phyloP scores from a whole-genome alignment of 2,329 filamentous ascomycete genomes.

The Fusarium chaquense region DNA sequence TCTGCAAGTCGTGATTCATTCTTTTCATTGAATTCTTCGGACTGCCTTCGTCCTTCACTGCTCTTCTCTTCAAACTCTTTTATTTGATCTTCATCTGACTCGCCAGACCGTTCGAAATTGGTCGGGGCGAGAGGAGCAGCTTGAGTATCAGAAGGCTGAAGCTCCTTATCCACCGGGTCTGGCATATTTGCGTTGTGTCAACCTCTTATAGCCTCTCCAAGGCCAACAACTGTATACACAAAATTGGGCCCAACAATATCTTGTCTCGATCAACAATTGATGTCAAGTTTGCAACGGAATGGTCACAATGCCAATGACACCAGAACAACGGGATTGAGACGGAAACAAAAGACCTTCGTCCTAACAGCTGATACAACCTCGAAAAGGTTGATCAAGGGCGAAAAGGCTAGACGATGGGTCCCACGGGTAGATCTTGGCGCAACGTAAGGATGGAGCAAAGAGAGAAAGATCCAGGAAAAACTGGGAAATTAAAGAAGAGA shows the following conservation, averaged over 20 bases:
- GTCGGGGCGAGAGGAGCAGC: slow-evolving; percentile 49
- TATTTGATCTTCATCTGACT: slow-evolving; percentile 37
- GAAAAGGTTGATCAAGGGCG: slow-evolving; percentile 14
- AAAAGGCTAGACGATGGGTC: slow-evolving; percentile 11
- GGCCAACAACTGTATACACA: neutral
- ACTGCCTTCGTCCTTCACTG: slow-evolving; percentile 19
- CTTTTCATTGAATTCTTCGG: slow-evolving; percentile 9
- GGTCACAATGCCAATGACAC: slow-evolving; percentile 7
- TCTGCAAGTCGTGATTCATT: slow-evolving; percentile 27
- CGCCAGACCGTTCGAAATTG: slow-evolving; percentile 32
- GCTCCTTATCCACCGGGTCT: slow-evolving; percentile 46
- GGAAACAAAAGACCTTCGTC: slow-evolving; percentile 23
- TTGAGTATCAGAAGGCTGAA: slow-evolving; percentile 47
- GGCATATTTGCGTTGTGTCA: slow-evolving; percentile 42
- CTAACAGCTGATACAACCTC: slow-evolving; percentile 20
- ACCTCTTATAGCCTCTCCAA: slow-evolving; percentile 9
- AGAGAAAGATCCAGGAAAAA: neutral
- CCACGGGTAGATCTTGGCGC: slow-evolving; percentile 17
- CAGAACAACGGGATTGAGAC: slow-evolving; percentile 18
- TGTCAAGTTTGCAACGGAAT: neutral
- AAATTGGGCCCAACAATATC: slow-evolving; percentile 1
- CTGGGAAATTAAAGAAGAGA: slow-evolving; percentile 22
- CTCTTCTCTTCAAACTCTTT: slow-evolving; percentile 34
- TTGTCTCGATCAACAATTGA: neutral
- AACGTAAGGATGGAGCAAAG: neutral